These are phyloP conservation scores for Entomortierella chlamydospora DNA, from an alignment of 192 early-diverging fungal species.

Conservation along the genomic window DNA sequence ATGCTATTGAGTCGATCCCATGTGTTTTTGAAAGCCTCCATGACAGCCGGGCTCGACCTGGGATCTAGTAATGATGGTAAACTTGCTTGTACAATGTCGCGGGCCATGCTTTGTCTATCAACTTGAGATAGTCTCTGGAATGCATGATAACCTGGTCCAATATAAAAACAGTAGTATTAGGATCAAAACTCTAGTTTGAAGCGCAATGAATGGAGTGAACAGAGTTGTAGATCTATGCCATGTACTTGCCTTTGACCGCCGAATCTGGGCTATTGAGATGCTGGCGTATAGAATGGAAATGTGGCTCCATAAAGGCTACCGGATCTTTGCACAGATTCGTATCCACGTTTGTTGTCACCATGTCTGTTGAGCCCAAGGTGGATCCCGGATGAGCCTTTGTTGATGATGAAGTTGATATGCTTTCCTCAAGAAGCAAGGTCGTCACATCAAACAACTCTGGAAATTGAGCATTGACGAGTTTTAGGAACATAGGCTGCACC, in stretches of 20 bases:
- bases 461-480: slow-evolving; percentile 48
- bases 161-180: neutral
- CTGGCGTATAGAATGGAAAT: slow-evolving; percentile 17
- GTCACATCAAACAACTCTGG: slow-evolving; percentile 53
- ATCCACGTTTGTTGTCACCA: neutral
- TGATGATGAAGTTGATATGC: neutral
- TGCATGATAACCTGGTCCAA: slow-evolving; percentile 25
- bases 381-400: neutral
- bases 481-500: slow-evolving; percentile 49
- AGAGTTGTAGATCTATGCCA: too few species aligned
- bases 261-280: slow-evolving; percentile 31
- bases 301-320: neutral
- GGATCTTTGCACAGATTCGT: neutral
- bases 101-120: slow-evolving; percentile 24
- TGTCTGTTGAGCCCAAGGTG: neutral
- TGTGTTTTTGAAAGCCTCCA: slow-evolving; percentile 53
- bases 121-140: slow-evolving; percentile 37
- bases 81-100: slow-evolving; percentile 19
- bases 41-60: slow-evolving; percentile 16
- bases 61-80: slow-evolving; percentile 37
- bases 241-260: slow-evolving; percentile 39
- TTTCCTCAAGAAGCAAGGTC: slow-evolving; percentile 45
- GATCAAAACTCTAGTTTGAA: too few species aligned
- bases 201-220: too few species aligned
- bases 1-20: slow-evolving; percentile 49